Conservation (phyloP, 345 rosid genomes). For the Citrus inodora region DNA sequence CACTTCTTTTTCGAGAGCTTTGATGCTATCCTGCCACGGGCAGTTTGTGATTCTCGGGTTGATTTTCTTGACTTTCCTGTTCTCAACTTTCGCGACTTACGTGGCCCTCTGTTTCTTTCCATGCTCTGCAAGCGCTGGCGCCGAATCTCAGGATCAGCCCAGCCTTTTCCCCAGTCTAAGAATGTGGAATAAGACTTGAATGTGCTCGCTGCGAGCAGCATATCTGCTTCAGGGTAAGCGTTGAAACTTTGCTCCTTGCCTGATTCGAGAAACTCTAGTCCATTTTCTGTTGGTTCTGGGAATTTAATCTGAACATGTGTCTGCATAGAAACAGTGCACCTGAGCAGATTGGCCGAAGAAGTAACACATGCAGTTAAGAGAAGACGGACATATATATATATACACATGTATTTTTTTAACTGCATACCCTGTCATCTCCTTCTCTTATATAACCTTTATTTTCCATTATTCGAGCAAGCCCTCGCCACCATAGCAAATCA, state of each 20-base stretch:
- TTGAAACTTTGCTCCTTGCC: constrained; percentile 37
- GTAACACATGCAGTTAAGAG: background rate
- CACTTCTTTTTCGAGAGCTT: constrained; percentile 33
- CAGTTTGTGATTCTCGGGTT: constrained; percentile 30
- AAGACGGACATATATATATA: background rate
- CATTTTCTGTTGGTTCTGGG: constrained; percentile 56
- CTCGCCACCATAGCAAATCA: constrained; percentile 80
- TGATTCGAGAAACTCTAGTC: constrained; percentile 44
- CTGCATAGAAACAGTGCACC: constrained; percentile 35
- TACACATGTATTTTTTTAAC: no score
- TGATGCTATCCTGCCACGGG: constrained; percentile 46
- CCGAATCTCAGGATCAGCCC: constrained; percentile 90
- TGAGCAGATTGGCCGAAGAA: background rate
- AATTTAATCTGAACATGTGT: constrained; percentile 62
- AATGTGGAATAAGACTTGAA: constrained; percentile 42
- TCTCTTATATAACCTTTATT: constrained; percentile 65
- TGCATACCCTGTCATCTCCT: constrained; percentile 52
- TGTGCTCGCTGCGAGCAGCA: constrained; percentile 48
- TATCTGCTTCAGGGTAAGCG: constrained; percentile 79
- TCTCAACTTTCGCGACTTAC: constrained; percentile 16
- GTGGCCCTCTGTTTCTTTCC: constrained; percentile 21
- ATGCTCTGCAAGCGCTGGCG: constrained; percentile 47
- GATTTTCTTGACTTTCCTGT: constrained; percentile 21
- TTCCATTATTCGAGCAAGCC: constrained; percentile 84
- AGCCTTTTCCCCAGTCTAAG: constrained; percentile 81